Conservation (phyloP, 805 yeast genomes). For the Sugiyamaella boreocaroliniensis region DNA sequence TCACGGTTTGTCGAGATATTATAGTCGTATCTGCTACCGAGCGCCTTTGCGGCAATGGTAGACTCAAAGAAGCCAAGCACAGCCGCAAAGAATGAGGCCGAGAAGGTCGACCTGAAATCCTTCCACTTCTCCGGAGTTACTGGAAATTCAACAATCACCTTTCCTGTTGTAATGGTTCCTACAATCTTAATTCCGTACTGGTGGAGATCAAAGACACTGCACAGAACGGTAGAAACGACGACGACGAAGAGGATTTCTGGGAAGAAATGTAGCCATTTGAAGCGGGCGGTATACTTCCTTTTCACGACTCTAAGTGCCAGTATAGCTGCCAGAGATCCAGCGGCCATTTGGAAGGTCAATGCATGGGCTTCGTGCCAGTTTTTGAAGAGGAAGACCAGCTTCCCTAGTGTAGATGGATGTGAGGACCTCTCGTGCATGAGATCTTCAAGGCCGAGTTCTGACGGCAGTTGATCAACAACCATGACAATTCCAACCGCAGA, state of each 20-base stretch:
- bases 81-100: conserved; percentile 72
- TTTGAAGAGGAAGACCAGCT: conserved; percentile 48
- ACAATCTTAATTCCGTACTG: conserved; percentile 53
- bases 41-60: conserved; percentile 83
- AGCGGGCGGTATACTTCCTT: conserved; percentile 29
- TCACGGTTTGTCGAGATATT: conserved; percentile 80
- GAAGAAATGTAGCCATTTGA: conserved; percentile 49
- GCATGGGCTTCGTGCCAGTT: conserved; percentile 45
- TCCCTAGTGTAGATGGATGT: conserved; percentile 66
- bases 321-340: conserved; percentile 43
- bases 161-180: conserved; percentile 55
- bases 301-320: conserved; percentile 39
- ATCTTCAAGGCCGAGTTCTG: conserved; percentile 60
- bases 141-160: conserved; percentile 52
- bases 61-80: conserved; percentile 88
- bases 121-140: conserved; percentile 41
- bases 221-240: conserved; percentile 48
- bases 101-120: conserved; percentile 48
- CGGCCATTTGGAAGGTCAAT: conserved; percentile 58
- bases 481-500: conserved; percentile 81
- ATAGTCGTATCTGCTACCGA: conserved; percentile 62
- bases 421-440: conserved; percentile 30
- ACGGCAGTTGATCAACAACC: conserved; percentile 67
- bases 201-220: conserved; percentile 34
- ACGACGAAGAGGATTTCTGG: conserved; percentile 87